Conservation (phyloP, 2,329 filamentous ascomycete genomes). For the Chalaropsis ovoidea region DNA sequence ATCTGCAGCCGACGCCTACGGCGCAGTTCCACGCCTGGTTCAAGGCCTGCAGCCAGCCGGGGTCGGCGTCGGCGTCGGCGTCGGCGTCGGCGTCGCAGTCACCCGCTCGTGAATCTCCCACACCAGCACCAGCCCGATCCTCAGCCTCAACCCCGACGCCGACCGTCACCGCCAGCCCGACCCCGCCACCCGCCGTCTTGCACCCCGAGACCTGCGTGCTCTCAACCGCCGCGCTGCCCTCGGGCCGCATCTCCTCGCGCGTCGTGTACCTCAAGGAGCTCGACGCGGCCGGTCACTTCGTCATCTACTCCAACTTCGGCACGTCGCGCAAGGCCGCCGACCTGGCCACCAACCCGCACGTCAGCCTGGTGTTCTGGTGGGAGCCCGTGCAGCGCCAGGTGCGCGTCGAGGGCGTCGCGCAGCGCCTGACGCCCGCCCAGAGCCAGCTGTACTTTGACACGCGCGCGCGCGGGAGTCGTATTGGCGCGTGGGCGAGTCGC, state of each 20-base stretch:
- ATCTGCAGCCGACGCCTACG: slow-evolving; percentile 57
- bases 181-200: slow-evolving; percentile 38
- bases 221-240: slow-evolving; percentile 73
- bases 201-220: slow-evolving; percentile 85
- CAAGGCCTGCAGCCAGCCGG: slow-evolving; percentile 49
- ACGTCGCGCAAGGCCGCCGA: slow-evolving; percentile 62
- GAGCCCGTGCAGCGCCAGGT: slow-evolving; percentile 77
- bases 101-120: slow-evolving; percentile 34
- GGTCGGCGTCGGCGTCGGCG: slow-evolving; percentile 32
- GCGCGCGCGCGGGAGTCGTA: slow-evolving; percentile 63
- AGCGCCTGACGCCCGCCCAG: slow-evolving; percentile 58
- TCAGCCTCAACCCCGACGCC: slow-evolving; percentile 67
- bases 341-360: slow-evolving; percentile 62
- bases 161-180: slow-evolving; percentile 69
- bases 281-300: slow-evolving; percentile 56
- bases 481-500: slow-evolving; percentile 88
- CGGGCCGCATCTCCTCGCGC: slow-evolving; percentile 72
- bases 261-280: slow-evolving; percentile 95
- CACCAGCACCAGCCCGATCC: slow-evolving; percentile 57
- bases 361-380: slow-evolving; percentile 87
- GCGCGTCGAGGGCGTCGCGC: slow-evolving; percentile 67
- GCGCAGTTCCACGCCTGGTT: slow-evolving; percentile 89
- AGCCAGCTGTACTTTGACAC: slow-evolving; percentile 60
- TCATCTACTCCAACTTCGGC: slow-evolving; percentile 88
- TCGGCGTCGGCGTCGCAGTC: slow-evolving; percentile 35